A percentile compares a stretch with the other conserved stretches of the same genome.
phyloP scores from a whole-genome alignment of 176 grass and related monocot genomes.

The Carex cristatella region DNA sequence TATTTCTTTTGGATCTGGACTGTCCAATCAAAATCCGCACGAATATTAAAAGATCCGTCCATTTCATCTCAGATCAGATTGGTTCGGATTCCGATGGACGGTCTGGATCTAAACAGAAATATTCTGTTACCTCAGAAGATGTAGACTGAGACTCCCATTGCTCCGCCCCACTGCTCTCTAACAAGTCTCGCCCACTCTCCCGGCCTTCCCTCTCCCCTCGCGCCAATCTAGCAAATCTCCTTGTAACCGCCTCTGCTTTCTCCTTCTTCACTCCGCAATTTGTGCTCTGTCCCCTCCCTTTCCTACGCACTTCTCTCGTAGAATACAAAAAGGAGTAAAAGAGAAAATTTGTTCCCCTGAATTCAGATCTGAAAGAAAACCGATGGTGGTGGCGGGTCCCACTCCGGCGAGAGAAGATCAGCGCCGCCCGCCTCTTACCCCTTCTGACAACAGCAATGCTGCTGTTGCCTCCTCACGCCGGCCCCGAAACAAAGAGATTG shows the following conservation, averaged over 20 bases:
- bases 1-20: no score
- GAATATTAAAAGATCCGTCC: no score
- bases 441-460: conserved; percentile 41
- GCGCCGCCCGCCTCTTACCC: conserved; percentile 31
- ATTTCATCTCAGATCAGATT: no score
- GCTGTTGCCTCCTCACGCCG: conserved; percentile 19
- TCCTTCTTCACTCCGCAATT: neutral
- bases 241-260: neutral
- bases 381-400: conserved; percentile 32
- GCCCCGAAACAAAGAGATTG: conserved; percentile 34
- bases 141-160: neutral
- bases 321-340: neutral
- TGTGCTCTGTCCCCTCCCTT: neutral
- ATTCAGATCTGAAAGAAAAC: conserved; percentile 25
- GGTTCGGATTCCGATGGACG: no score
- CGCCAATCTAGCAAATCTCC: neutral
- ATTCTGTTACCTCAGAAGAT: no score
- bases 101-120: no score
- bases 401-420: conserved; percentile 5
- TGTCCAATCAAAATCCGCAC: no score
- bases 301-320: neutral
- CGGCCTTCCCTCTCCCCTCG: neutral
- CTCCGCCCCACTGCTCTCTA: neutral
- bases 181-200: neutral
- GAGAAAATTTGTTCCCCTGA: neutral